Evolutionary conservation across 179 eudicot species (phyloP), one percentile per base, ranked within the genome.

Genomic region (Heliamphora pulchella): DNA sequence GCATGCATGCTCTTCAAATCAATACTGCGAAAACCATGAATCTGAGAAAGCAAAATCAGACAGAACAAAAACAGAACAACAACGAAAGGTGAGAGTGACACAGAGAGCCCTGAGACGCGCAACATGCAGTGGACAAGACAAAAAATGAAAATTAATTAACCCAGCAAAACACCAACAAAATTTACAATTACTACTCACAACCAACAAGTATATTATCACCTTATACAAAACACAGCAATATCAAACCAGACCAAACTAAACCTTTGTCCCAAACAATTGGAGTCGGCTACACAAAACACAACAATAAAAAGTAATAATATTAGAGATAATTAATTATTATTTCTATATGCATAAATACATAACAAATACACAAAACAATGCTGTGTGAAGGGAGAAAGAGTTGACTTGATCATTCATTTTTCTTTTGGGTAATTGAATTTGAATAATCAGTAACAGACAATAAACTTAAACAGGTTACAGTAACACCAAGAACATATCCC

Each of bases 1-100:
- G 91, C 86, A 47, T 96, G 98, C 92, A 96, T 82, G 86, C 96
- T 88, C 94, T 90, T 92, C 91, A 96, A 90, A 87, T 96, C 85
- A 86, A 96, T 90, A 90, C 99, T 96, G 99, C 86, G 90, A 94
- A 91, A 93, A 89, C 77, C 89, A 91, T 80, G 88, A 91, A 84
- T 89, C 92, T 89, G 89, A 90, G 97, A 86, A 88, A 82, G 84
- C 83, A 86, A 90, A 83, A 82, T 70, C 78, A 84, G 80, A 75
- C 74, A 83, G 67, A 80, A 77, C 81, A 80, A 48, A 66, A 86
- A 84, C 46, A 86, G 54, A 77, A 81, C 79, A 80, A 83, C 84
- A 76, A 83, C 81, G 72, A 85, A 80, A 82, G 55, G 77, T 80
- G 76, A 82, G 84, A 75, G 70, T 62, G 66, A 70, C 50, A 57